Base-by-base conservation (phyloP, 2,329 filamentous ascomycete genomes). In the Capronia epimyces region DNA sequence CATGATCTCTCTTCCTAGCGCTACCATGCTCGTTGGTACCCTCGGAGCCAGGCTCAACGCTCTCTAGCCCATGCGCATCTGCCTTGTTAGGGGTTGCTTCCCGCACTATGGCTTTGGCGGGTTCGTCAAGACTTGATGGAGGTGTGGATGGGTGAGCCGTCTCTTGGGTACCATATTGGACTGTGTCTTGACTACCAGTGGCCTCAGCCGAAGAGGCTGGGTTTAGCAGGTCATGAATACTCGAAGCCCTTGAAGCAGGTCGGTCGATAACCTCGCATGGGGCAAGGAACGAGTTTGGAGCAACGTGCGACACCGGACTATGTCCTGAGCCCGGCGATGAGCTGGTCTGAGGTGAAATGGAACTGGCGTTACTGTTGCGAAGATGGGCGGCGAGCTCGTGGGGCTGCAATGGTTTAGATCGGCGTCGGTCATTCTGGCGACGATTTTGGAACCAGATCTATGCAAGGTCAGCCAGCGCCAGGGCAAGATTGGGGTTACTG, bases 381-480 rank as follows among this genome's bases (percentile, higher is more conserved):
- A 63, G 40, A 47, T 63, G 70, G 7, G 66, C 66, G 18, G 71
- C 81, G 48, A 91, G 78, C 66, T 93, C 88, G 67, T 89, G 83
- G 8, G 84, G 80, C 22, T 87, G 81, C 31, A 95, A 77, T 41
- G 90, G 89, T 61, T 87, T 85, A 49, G 88, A 89, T 73, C 91
- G 94, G 60, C 91, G 82, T 62, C 91, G 81, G 67, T 94, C 88
- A 69, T 94, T 95, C 69, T 97, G 91, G 59, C 91, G 81, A 64
- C 89, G 82, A 65, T 96, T 96, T 65, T 96, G 91, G 71, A 96
- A 96, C 91, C 91, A 97, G 62, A 96, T 95, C 91, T 96, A 50
- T 24, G 20, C 6, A 25, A 16, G 34, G 43, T 70, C 64, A 69
- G 63, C 60, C 55, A 53, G 40, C 49, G 12, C 57, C 50, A 55